Conservation (phyloP, 2,329 filamentous ascomycete species). For the Phaeosphaeria sp. region DNA sequence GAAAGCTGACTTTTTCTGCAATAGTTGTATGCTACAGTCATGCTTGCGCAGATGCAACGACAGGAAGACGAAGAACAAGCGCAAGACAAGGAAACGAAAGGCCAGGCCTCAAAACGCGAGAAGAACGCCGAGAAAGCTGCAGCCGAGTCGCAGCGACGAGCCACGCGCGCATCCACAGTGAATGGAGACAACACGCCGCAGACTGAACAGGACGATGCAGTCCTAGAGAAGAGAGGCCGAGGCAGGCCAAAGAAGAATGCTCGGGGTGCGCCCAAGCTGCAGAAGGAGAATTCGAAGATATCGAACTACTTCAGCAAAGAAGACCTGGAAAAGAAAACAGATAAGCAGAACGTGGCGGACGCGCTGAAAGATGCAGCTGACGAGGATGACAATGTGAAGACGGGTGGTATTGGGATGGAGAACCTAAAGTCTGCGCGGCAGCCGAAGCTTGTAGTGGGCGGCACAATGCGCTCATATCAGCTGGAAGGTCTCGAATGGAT, state of each 20-base stretch:
- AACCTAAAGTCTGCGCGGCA: constrained; percentile 83
- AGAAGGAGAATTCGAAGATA: constrained; percentile 55
- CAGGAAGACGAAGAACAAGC: constrained; percentile 57
- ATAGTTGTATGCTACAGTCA: constrained; percentile 58
- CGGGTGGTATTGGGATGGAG: constrained; percentile 68
- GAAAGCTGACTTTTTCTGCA: constrained; percentile 8
- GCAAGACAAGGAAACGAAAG: constrained; percentile 54
- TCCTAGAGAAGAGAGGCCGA: constrained; percentile 34
- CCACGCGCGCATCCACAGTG: constrained; percentile 50
- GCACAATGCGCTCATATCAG: constrained; percentile 93
- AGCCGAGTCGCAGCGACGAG: constrained; percentile 54
- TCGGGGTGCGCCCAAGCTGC: not conserved
- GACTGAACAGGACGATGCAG: constrained; percentile 25
- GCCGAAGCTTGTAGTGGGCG: constrained; percentile 82
- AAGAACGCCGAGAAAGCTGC: constrained; percentile 56
- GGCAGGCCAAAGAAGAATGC: constrained; percentile 45
- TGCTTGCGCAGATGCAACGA: constrained; percentile 61
- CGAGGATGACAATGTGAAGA: constrained; percentile 61
- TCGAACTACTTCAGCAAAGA: constrained; percentile 68
- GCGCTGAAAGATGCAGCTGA: constrained; percentile 65
- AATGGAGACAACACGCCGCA: constrained; percentile 18
- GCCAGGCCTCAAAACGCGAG: constrained; percentile 54
- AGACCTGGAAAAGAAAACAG: constrained; percentile 61
- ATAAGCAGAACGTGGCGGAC: constrained; percentile 62
- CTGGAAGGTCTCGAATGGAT: constrained; percentile 96